Evolutionary conservation across 208 protist genomes (phyloP), one percentile per base, ranked within the genome.

Genomic region (Vickermania spadyakhi): DNA sequence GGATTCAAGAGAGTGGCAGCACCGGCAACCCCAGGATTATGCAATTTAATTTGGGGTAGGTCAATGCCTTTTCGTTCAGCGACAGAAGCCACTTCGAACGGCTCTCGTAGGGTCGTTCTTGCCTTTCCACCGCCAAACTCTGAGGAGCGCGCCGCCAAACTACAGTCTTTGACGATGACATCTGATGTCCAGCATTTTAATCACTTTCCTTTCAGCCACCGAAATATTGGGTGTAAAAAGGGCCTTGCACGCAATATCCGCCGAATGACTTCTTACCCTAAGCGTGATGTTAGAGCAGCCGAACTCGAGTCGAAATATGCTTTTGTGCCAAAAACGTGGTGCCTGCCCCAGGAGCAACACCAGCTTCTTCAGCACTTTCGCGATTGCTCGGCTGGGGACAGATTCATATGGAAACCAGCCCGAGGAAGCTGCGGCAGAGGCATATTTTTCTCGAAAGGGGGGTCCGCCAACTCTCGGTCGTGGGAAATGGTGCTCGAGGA

Each of bases 401-500:
- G 72, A 42, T 96, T 87, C 53, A 96, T 96, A 63, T 92, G 82
- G 82, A 96, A 96, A 54, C 91, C 91, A 1, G 77, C 91, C 3
- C 72, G 89, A 0, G 91, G 91, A 25, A 96, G 88, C 62, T 96
- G 91, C 56, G 91, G 91, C 1, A 75, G 84, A 3, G 91, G 89
- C 56, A 96, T 96, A 55, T 76, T 77, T 52, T 73, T 92, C 22
- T 82, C 76, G 7, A 21, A 71, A 13, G 87, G 77, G 25, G 86
- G 84, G 21, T 36, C 45, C 7, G 54, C 36, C n/a, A 61, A 85
- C 50, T 68, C 64, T 7, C 21, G 26, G 11, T 62, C 63, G 28
- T 94, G 87, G 87, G 28, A 73, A 52, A 31, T 58, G 18, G 62
- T 93, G 7, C 72, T 79, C 62, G 42, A 51, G 11, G 64, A 77